Base-by-base conservation (phyloP, 345 rosid genomes). In the Raphanus raphanistrum region DNA sequence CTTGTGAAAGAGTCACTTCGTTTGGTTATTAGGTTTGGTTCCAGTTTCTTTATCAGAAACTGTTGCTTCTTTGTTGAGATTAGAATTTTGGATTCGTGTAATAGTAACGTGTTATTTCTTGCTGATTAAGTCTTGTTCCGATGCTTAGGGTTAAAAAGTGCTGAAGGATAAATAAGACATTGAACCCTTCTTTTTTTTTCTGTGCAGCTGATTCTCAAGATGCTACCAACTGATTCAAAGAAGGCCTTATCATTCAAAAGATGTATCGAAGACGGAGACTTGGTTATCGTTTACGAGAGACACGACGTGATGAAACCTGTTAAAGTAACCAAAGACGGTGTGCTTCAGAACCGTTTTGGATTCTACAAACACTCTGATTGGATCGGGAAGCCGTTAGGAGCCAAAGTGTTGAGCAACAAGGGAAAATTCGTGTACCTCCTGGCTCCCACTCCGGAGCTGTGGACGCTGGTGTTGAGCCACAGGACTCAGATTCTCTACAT, bases 401-500 rank as follows among this genome's bases (percentile, higher is more conserved):
- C 94, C 38, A 95, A 92, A 86, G 98, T 88, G 63, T 85, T 87
- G 41, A 95, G 94, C 82, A 86, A 85, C 86, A 95, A 91, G 86
- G 94, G 96, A 9, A 90, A 92, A 57, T 95, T 86, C 68, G 90
- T 92, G 0, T 89, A 90, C 83, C 72, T 95, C 38, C 77, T 95
- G 61, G 94, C 92, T 80, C 99, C 97, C 9, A 88, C 97, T 27
- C 97, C 98, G 1, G 98, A 94, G 80, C 65, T 92, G 21, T 95
- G 99, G 99, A 95, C 98, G 25, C 50, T 91, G 76, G 99, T 92
- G 68, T 82, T 92, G 73, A 92, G 94, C 85, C 99, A 92, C 81
- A 85, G 97, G 87, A 95, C 98, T 36, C 97, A 92, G 88, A 95
- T 92, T 81, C 99, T 95, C 11, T 92, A 92, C 70, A 87, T 92